These are phyloP conservation scores for Plasmodium cynomolgi DNA, from an alignment of 169 alveolate species.

Conservation along the genomic window DNA sequence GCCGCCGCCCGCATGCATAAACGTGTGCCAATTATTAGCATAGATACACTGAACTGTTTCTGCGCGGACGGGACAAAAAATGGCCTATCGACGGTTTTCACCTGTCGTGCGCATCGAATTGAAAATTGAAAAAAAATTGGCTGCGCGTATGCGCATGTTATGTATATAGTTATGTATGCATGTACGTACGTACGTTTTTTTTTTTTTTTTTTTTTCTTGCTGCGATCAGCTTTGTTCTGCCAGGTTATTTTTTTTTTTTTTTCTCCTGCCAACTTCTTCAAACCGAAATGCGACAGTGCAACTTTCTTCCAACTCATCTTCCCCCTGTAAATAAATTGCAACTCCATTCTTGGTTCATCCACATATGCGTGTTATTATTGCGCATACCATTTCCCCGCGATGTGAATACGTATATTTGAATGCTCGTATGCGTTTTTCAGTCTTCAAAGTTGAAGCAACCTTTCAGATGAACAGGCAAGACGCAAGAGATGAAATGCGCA, in stretches of 20 bases:
- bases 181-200: background rate
- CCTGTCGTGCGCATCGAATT: background rate
- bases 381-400: background rate
- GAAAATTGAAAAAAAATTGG: background rate
- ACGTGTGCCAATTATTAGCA: background rate
- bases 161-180: background rate
- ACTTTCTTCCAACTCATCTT: background rate
- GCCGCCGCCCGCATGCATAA: background rate
- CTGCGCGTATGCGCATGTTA: background rate
- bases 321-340: background rate
- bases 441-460: background rate
- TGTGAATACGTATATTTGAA: background rate
- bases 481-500: conserved; percentile 32
- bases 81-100: background rate
- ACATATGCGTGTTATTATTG: background rate
- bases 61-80: background rate
- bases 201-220: too few species aligned
- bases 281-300: background rate
- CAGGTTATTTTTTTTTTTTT: background rate
- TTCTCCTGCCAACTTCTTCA: background rate
- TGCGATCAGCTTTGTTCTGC: background rate
- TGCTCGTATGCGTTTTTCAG: background rate
- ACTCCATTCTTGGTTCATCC: background rate
- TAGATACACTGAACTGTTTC: background rate
- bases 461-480: background rate